Base-by-base conservation (phyloP, 345 rosid species). In the Corchorus olitorius region DNA sequence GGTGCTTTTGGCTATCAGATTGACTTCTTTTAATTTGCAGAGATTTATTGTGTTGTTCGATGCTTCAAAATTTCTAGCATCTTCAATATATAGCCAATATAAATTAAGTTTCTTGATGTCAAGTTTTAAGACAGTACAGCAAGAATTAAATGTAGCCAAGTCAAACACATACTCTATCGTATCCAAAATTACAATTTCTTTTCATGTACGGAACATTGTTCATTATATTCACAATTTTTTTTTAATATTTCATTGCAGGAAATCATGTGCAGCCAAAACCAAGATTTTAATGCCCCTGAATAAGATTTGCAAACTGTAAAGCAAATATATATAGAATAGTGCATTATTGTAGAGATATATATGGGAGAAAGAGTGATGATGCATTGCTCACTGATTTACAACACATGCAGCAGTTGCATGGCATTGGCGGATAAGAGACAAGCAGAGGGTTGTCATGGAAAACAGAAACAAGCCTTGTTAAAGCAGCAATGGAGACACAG, bases 401-500 rank as follows among this genome's bases (percentile, higher is more conserved):
- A 71, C 75, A 54, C 75, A 71, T 39, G 75, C 68, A 35, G 68
- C 49, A 61, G 16, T 13, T 64, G 10, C 19, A 68, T 22, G 2
- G 59, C 19, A 68, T 22, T 1, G 59, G 19, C 34, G 1, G 70
- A 62, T 62, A 63, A 74, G 70, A 19, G 69, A 48, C 46, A 64
- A n/a, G 59, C 69, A 62, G 70, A 61, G 6, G 39, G 50, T 12
- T 74, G 77, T 64, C 70, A n/a, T 48, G 77, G 60, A 49, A 63
- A 74, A 62, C 34, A 35, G 70, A 49, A 62, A 63, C 69, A 61
- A 49, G 53, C 17, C 46, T 50, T 49, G 69, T 62, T 33, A 33
- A 27, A 12, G 27, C 6, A 52, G 59, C 37, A 49, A n/a, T 35
- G 67, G 75, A 82, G 82, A 80, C 76, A 77, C 54, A 66, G 59